These are phyloP conservation scores for Metahyphopichia silvanorum DNA, from an alignment of 805 yeast genomes.

Conservation along the genomic window DNA sequence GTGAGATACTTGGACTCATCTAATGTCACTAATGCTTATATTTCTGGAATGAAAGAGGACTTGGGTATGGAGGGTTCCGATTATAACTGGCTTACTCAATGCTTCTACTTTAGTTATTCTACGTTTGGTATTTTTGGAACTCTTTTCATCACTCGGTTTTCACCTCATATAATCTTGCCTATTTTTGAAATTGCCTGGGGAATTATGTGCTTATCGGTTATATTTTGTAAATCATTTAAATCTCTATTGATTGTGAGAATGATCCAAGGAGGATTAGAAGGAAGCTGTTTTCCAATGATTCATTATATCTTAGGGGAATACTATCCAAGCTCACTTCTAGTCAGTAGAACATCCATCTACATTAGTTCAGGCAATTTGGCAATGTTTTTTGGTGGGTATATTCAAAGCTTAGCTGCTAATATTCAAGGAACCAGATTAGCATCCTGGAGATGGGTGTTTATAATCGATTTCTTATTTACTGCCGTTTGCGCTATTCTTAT, in stretches of 20 bases:
- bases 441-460: conserved; percentile 25
- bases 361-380: conserved; percentile 28
- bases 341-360: conserved; percentile 25
- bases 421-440: conserved; percentile 4
- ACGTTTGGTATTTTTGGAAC: conserved; percentile 23
- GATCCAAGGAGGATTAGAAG: conserved; percentile 16
- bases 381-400: conserved; percentile 24
- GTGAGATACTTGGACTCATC: conserved; percentile 18
- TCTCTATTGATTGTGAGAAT: conserved; percentile 1
- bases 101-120: conserved; percentile 20
- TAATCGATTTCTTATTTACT: conserved; percentile 21
- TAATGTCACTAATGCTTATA: conserved; percentile 23
- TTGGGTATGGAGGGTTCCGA: conserved; percentile 26
- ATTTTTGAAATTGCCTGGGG: conserved; percentile 16
- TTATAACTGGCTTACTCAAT: conserved; percentile 22
- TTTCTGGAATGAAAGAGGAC: conserved; percentile 19
- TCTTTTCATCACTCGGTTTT: conserved; percentile 18
- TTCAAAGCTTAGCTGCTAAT: conserved; percentile 13
- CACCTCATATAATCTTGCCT: conserved; percentile 10
- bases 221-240: conserved; percentile 13
- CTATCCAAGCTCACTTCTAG: conserved; percentile 16
- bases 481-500: conserved; percentile 16
- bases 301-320: conserved; percentile 5
- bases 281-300: conserved; percentile 16
- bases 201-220: conserved; percentile 17